A percentile compares a stretch with the other conserved stretches of the same genome.
Conservation (phyloP, 352 stramenopile genomes). For the Pythium insidiosum region DNA sequence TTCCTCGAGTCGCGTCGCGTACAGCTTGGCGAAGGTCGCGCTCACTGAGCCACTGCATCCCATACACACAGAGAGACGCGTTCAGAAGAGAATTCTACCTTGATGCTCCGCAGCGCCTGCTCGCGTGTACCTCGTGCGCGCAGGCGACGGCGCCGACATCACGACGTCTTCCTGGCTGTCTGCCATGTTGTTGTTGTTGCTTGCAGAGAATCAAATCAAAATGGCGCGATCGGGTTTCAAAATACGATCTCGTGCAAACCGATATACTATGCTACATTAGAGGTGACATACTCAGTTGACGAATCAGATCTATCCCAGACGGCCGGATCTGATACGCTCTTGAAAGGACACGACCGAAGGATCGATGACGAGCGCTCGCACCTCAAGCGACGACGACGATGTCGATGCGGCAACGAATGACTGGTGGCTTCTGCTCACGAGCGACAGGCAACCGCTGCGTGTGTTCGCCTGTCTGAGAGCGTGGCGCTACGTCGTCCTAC, state of each 20-base stretch:
- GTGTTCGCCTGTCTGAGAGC: conserved; percentile 36
- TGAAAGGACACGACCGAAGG: too few species aligned
- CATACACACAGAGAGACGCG: background rate
- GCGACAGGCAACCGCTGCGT: conserved; percentile 3
- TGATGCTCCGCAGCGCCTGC: background rate
- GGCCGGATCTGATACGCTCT: too few species aligned
- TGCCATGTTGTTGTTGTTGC: too few species aligned
- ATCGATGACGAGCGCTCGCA: too few species aligned
- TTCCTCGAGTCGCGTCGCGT: conserved; percentile 20
- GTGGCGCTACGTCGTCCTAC: conserved; percentile 30
- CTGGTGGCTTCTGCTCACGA: conserved; percentile 34
- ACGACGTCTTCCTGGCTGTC: too few species aligned
- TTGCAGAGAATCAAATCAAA: too few species aligned
- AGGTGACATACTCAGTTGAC: too few species aligned
- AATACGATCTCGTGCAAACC: too few species aligned
- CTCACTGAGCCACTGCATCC: conserved; percentile 7
- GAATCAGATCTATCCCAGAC: too few species aligned
- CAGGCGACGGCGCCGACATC: background rate
- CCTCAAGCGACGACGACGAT: background rate
- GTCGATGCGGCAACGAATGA: background rate
- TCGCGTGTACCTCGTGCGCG: background rate
- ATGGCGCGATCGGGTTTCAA: too few species aligned
- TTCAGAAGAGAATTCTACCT: background rate
- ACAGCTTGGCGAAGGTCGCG: conserved; percentile 34
- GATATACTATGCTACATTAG: too few species aligned